Base-by-base conservation (phyloP, 495 filamentous ascomycete species). In the Aspergillus sparsus region DNA sequence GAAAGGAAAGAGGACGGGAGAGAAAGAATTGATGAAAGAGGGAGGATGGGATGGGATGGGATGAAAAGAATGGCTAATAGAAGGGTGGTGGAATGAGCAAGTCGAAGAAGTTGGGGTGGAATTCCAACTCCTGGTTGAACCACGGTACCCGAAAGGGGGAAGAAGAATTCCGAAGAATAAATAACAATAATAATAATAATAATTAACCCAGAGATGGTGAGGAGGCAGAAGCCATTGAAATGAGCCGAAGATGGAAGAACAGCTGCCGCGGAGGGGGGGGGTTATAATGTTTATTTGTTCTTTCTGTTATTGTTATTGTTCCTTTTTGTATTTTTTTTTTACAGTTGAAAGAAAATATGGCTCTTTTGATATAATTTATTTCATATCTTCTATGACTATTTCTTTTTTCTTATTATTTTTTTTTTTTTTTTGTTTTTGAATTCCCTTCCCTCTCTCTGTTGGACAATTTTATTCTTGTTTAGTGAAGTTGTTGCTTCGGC, bases 151-250 rank as follows among this genome's bases (percentile, higher is more conserved):
- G 34, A 51, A 36, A 45, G 45, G 36, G 62, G 34, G 52, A 53
- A 42, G 33, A 49, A 53, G 60, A 46, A 56, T 55, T 62, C 57
- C 45, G 41, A 27, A 27, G 21, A 53, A 56, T 54, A 45, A 37
- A 49, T 52, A 53, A 55, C 49, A 50, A 62, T 52, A 50, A 62
- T 46, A 60, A 57, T 49, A 34, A 63, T 42, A 57, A 47, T 9
- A 34, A 52, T 49, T 37, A 39, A 18, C 34, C n/a, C 44, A 7
- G 16, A 8, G 16, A 18, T 18, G 35, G 18, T 3, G 12, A 13
- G 35, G 34, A 55, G 55, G 9, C 18, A 18, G 27, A 33, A 42
- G 35, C 31, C 53, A 13, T 49, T 11, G 50, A 32, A 21, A n/a
- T 10, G 18, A 27, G 49, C 41, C 33, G 21, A 31, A 52, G 49